Base-by-base conservation (phyloP, 2,329 filamentous ascomycete genomes). In the Rhynchosporium graminicola region DNA sequence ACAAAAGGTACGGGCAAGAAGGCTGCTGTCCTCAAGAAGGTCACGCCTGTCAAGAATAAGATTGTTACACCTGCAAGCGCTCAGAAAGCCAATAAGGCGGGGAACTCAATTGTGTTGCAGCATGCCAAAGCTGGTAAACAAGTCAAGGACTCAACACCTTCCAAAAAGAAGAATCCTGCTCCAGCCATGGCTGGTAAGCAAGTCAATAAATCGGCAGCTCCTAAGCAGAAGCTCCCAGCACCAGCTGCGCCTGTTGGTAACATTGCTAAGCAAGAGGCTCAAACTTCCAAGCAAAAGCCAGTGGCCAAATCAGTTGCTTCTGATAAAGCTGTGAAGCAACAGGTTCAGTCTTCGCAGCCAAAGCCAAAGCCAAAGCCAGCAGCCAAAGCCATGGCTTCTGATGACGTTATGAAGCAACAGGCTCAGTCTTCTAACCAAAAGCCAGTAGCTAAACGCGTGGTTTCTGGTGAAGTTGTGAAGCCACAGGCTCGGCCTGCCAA, bases 1-100 rank as follows among this genome's bases (percentile, higher is more conserved):
- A 38, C 13, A 26, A 65, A 60, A 62, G 63, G 60, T 62, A 62
- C 51, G 52, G 28, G n/a, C 28, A 65, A 47, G 20, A 50, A 48
- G 31, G 20, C n/a, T 4, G 36, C 38, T 4, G 36, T 6, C 26
- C n/a, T 33, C 15, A 28, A 38, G 20, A 56, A 33, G 12, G 38
- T 50, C n/a, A 47, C n/a, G 9, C 43, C 33, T 42, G 28, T 36
- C 33, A 36, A 36, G 33, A 36, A 36, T 10, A 36, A 36, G 33
- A 6, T 36, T 5, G 33, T 10, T 42, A 47, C 5, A n/a, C 43
- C 33, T 42, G 28, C 47, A 29, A 59, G 13, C 26, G 33, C 43
- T 28, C 56, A 48, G 33, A 59, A 59, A 40, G 6, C 46, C 20
- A 26, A 8, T n/a, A 46, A 8, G 15, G 43, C n/a, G 7, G 43